These are phyloP conservation scores for Scedosporium boydii DNA, from an alignment of 2,329 filamentous ascomycete species.

Conservation along the genomic window DNA sequence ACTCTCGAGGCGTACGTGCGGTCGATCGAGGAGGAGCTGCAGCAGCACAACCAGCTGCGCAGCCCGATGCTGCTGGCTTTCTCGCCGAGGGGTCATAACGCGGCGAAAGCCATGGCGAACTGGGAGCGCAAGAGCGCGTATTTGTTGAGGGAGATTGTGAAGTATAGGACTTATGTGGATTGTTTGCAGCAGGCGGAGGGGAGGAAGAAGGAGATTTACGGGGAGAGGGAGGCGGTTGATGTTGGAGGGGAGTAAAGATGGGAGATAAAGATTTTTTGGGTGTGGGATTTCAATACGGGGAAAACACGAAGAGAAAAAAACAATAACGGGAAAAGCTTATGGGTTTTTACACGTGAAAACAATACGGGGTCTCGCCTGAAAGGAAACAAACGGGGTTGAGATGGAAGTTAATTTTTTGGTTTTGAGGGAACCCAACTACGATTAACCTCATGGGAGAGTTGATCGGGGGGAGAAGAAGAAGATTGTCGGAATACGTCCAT, in stretches of 20 bases:
- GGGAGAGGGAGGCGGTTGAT: constrained; percentile 37
- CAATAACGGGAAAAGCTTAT: no score
- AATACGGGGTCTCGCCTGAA: no score
- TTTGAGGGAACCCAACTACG: no score
- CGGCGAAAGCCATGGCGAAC: constrained; percentile 79
- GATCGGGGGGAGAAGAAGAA: neutral
- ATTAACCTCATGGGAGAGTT: neutral
- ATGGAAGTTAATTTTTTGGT: no score
- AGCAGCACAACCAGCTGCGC: constrained; percentile 79
- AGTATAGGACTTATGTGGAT: constrained; percentile 93
- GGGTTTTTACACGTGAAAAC: no score
- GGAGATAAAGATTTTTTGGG: neutral
- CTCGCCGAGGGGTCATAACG: constrained; percentile 73
- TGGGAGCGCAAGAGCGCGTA: constrained; percentile 97
- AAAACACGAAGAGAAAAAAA: neutral
- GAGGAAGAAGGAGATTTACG: constrained; percentile 62
- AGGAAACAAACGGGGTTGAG: no score
- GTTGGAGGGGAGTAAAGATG: neutral
- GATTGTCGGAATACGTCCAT: neutral
- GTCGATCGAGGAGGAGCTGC: constrained; percentile 76
- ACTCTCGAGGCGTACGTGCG: constrained; percentile 70
- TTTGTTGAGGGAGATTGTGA: constrained; percentile 85
- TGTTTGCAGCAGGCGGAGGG: constrained; percentile 61
- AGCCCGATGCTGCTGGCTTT: constrained; percentile 84
- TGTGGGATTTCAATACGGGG: neutral